phyloP scores from a whole-genome alignment of 1,284 basidiomycete species.

The Ustilago tritici region DNA sequence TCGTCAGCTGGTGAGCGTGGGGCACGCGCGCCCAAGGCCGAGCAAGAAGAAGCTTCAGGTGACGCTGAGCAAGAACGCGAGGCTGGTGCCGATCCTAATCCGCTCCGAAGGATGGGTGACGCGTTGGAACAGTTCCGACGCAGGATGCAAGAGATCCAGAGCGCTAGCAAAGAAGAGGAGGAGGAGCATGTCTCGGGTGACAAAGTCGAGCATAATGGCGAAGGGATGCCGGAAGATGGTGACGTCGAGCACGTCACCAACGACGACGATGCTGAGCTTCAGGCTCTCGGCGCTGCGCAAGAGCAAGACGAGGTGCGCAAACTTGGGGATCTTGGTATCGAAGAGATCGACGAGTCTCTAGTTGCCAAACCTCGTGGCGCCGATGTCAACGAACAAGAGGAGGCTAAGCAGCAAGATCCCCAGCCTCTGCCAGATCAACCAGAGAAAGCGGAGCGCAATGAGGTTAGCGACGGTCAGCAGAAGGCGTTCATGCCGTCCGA shows the following conservation, averaged over 20 bases:
- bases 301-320: conserved; percentile 77
- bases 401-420: conserved; percentile 31
- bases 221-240: conserved; percentile 69
- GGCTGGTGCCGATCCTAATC: conserved; percentile 72
- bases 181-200: conserved; percentile 60
- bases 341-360: conserved; percentile 58
- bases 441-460: conserved; percentile 66
- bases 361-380: conserved; percentile 69
- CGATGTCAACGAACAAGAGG: conserved; percentile 37
- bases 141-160: conserved; percentile 85
- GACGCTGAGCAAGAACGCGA: conserved; percentile 50
- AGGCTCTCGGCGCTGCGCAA: conserved; percentile 85
- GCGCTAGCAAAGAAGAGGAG: conserved; percentile 71
- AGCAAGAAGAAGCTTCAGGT: conserved; percentile 25
- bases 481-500: conserved; percentile 63
- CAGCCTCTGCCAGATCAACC: conserved; percentile 57
- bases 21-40: conserved; percentile 22
- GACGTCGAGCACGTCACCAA: conserved; percentile 86
- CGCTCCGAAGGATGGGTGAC: conserved; percentile 86
- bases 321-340: conserved; percentile 71
- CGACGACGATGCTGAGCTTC: conserved; percentile 79
- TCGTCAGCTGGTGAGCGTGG: conserved; percentile 27
- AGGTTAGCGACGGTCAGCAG: conserved; percentile 49
- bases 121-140: conserved; percentile 85
- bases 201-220: conserved; percentile 72